A percentile compares a stretch with the other conserved stretches of the same genome.
Evolutionary conservation across 768 basidiomycete genomes (phyloP).

Genomic region (Lactarius sanguifluus): DNA sequence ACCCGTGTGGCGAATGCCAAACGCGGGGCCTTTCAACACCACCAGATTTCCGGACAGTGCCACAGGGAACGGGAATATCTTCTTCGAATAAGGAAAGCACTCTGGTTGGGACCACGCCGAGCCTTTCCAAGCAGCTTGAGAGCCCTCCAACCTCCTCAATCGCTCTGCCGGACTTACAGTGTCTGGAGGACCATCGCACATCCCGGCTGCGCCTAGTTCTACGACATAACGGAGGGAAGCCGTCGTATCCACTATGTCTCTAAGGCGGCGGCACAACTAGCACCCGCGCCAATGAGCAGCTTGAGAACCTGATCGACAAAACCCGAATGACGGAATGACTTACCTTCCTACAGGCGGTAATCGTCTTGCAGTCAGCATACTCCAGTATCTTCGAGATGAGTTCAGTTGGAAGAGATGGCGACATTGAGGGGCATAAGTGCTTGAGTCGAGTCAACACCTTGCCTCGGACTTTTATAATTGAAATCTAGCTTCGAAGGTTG

Average conservation of each 20-base stretch:
- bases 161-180: background rate
- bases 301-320: background rate
- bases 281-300: background rate
- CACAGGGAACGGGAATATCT: conserved; percentile 1
- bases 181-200: conserved; percentile 8
- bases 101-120: background rate
- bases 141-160: background rate
- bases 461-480: background rate
- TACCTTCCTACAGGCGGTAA: conserved; percentile 11
- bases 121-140: conserved; percentile 4
- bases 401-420: conserved; percentile 7
- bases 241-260: conserved; percentile 6
- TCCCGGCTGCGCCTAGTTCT: conserved; percentile 12
- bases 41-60: conserved; percentile 8
- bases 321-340: background rate
- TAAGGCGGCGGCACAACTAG: conserved; percentile 14
- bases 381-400: background rate
- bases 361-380: conserved; percentile 12
- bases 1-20: background rate
- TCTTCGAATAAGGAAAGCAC: conserved; percentile 3
- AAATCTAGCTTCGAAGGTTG: background rate
- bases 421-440: background rate
- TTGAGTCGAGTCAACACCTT: background rate
- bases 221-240: conserved; percentile 9
- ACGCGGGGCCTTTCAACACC: background rate